These are phyloP conservation scores for Perkinsus chesapeaki DNA, from an alignment of 169 alveolate genomes.

Conservation along the genomic window DNA sequence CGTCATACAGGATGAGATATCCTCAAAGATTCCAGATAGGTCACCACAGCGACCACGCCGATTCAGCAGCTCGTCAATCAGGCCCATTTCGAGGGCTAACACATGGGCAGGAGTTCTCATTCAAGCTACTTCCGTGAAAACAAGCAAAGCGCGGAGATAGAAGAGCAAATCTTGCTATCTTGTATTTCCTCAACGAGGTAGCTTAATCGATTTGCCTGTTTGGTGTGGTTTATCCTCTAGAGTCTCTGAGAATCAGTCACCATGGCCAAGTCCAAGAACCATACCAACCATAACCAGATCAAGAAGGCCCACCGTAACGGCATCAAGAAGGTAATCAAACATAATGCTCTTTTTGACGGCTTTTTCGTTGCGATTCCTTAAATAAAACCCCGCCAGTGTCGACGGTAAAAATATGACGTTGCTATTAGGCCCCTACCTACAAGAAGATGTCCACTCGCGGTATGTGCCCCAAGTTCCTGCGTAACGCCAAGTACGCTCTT, in stretches of 20 bases:
- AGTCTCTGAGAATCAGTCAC: slow-evolving; percentile 4
- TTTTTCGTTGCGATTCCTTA: background rate
- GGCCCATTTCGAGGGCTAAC: background rate
- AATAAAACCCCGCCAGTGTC: background rate
- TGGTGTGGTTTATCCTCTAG: background rate
- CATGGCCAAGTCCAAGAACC: slow-evolving; percentile 63
- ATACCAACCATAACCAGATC: slow-evolving; percentile 56
- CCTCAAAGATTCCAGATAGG: background rate
- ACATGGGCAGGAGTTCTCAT: background rate
- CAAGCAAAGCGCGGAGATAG: no score
- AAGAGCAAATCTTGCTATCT: background rate
- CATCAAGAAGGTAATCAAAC: slow-evolving; percentile 34
- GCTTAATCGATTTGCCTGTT: background rate
- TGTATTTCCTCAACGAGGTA: background rate
- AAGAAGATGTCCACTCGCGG: slow-evolving; percentile 5
- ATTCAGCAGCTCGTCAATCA: background rate
- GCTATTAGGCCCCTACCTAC: background rate
- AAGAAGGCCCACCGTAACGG: slow-evolving; percentile 60
- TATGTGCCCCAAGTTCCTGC: background rate
- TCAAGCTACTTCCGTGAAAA: no score
- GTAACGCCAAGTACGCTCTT: background rate
- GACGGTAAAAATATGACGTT: background rate
- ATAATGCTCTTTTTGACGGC: background rate
- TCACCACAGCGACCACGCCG: background rate
- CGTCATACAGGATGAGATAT: background rate